Evolutionary conservation across 2,329 filamentous ascomycete genomes (phyloP).

Genomic region (Leptographium lundbergii): DNA sequence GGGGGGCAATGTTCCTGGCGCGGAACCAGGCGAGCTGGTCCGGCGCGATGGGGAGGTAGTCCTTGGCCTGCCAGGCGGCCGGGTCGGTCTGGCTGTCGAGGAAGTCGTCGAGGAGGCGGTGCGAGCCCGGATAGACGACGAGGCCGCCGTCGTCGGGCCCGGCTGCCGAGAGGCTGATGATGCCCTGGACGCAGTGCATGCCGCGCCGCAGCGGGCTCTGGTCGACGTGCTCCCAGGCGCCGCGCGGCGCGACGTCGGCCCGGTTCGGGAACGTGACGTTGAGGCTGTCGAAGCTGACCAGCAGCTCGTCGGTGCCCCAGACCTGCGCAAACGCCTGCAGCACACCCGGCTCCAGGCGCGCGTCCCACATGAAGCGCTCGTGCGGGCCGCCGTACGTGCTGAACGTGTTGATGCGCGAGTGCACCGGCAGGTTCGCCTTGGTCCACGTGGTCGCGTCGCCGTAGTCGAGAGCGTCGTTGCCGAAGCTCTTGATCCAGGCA

Average conservation of each 20-base stretch:
- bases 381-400: slow-evolving; percentile 19
- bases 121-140: slow-evolving; percentile 20
- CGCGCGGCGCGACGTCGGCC: slow-evolving; percentile 6
- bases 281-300: slow-evolving; percentile 24
- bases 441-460: slow-evolving; percentile 23
- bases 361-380: slow-evolving; percentile 27
- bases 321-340: slow-evolving; percentile 24
- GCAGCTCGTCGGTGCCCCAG: slow-evolving; percentile 23
- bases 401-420: slow-evolving; percentile 20
- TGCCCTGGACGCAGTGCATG: slow-evolving; percentile 19
- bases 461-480: slow-evolving; percentile 8
- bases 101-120: not conserved
- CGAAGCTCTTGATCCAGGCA: slow-evolving; percentile 12
- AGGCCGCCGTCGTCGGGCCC: slow-evolving; percentile 25
- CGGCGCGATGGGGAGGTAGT: not conserved
- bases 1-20: not conserved
- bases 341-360: slow-evolving; percentile 24
- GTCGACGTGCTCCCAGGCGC: slow-evolving; percentile 24
- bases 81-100: slow-evolving; percentile 6
- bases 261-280: slow-evolving; percentile 24
- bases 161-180: slow-evolving; percentile 18
- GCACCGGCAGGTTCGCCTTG: slow-evolving; percentile 22
- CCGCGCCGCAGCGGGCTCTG: slow-evolving; percentile 16
- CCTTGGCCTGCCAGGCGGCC: not conserved
- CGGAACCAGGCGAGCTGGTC: slow-evolving; percentile 4